Conservation (phyloP, 106 monocot genomes). For the Ottelia alismoides region DNA sequence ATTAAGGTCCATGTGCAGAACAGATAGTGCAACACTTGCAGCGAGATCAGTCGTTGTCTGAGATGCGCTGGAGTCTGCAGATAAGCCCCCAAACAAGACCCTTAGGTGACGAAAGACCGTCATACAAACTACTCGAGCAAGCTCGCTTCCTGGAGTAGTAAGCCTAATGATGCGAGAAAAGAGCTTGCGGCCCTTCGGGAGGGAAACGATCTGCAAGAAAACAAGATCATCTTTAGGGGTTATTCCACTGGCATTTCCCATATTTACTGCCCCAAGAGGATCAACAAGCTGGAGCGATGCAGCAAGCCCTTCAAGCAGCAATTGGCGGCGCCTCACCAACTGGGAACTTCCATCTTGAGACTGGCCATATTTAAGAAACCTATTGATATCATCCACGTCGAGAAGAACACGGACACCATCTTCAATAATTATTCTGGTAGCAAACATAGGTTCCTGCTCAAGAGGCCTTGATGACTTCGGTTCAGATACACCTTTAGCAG, state of each 20-base stretch:
- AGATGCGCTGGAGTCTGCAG: not conserved
- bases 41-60: slow-evolving; percentile 5
- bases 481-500: slow-evolving; percentile 2
- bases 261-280: slow-evolving; percentile 5
- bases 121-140: slow-evolving; percentile 10
- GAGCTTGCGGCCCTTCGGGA: slow-evolving; percentile 15
- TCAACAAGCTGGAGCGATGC: slow-evolving; percentile 11
- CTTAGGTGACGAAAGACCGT: slow-evolving; percentile 18
- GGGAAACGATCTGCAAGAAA: slow-evolving; percentile 11
- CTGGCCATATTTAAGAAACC: slow-evolving; percentile 7
- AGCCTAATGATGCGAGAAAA: slow-evolving; percentile 14
- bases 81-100: slow-evolving; percentile 2
- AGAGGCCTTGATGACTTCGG: slow-evolving; percentile 15
- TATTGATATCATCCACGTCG: slow-evolving; percentile 22
- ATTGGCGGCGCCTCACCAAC: slow-evolving; percentile 5
- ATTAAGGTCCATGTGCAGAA: not conserved
- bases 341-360: slow-evolving; percentile 17
- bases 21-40: slow-evolving; percentile 2
- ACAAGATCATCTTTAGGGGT: slow-evolving; percentile 6
- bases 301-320: slow-evolving; percentile 9
- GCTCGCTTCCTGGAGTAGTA: slow-evolving; percentile 14
- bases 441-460: slow-evolving; percentile 22
- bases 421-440: slow-evolving; percentile 19
- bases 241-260: not conserved
- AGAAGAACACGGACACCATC: slow-evolving; percentile 24